Base-by-base conservation (phyloP, 305 asterid genomes). In the Fraxinus velutina region DNA sequence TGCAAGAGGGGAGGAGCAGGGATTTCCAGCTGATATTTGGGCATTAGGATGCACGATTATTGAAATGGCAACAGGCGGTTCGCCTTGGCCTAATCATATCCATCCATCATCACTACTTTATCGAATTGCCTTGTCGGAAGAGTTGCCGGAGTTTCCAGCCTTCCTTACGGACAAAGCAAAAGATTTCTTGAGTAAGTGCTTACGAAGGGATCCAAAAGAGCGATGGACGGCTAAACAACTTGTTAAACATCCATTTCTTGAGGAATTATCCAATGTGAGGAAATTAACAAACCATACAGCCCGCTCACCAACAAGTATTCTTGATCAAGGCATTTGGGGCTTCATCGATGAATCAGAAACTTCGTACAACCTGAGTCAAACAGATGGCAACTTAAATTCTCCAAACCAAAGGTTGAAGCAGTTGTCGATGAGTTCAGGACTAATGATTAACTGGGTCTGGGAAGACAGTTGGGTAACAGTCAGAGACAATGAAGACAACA, bases 21-120 rank as follows among this genome's bases (percentile, higher is more conserved):
- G 92, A 0, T 91, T 84, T 10, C 84, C 92, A 1, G 91, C 92
- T 21, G 97, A 94, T 82, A 81, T 93, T 1, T 94, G 98, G 98
- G 93, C 96, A 1, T 33, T 92, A 27, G 98, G 97, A 1, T 94
- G 97, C 84, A 92, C 94, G 5, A 73, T 94, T 10, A 88, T 93
- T 5, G 97, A 93, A 79, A 93, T 94, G 97, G 85, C 89, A 84
- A 89, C 96, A 0, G 97, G 95, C 2, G 52, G 77, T 5, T 79
- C 92, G 5, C 94, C 94, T 50, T 93, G 97, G 97, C 87, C 92
- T 21, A 82, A 79, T 22, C 85, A 32, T 10, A 37, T 79, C 66
- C 82, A 8, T 60, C 86, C 36, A 89, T 91, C 73, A 0, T 66
- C 73, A 27, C n/a, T 66, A 0, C 72, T 94, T 29, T 87, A 80